These are phyloP conservation scores for Fusarium annulatum DNA, from an alignment of 2,329 filamentous ascomycete species.

Conservation along the genomic window DNA sequence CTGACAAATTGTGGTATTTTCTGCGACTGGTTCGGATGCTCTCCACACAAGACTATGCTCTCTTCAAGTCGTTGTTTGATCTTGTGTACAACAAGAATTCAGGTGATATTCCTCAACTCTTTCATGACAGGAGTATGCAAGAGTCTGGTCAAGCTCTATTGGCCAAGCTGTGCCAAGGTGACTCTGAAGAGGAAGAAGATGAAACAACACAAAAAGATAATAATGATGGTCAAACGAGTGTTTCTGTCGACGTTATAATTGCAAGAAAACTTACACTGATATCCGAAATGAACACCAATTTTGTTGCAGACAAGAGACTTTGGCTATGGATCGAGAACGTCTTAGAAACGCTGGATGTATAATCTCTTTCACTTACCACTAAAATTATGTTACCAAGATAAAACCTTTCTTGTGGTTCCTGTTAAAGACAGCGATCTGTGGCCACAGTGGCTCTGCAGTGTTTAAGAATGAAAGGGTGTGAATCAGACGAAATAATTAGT, in stretches of 20 bases:
- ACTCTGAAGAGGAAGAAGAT: background rate
- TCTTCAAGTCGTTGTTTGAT: background rate
- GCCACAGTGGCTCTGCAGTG: rapidly evolving
- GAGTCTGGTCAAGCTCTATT: background rate
- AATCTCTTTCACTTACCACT: background rate
- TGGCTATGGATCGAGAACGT: background rate
- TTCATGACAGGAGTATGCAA: background rate
- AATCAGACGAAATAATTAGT: too few species aligned
- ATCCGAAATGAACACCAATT: background rate
- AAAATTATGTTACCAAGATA: rapidly evolving
- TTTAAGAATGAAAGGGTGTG: background rate
- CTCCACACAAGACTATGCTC: background rate
- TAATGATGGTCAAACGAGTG: rapidly evolving
- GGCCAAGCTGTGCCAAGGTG: background rate
- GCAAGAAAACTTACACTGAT: background rate
- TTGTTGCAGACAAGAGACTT: background rate
- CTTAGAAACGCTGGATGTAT: background rate
- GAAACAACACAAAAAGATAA: rapidly evolving
- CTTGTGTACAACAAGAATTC: background rate
- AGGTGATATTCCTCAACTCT: background rate
- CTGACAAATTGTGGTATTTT: background rate
- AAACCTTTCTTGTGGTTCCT: too few species aligned
- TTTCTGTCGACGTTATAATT: background rate
- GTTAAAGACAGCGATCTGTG: background rate
- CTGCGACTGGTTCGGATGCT: background rate